Conservation (phyloP, 73 alveolate species). For the Paramecium sonneborni region DNA sequence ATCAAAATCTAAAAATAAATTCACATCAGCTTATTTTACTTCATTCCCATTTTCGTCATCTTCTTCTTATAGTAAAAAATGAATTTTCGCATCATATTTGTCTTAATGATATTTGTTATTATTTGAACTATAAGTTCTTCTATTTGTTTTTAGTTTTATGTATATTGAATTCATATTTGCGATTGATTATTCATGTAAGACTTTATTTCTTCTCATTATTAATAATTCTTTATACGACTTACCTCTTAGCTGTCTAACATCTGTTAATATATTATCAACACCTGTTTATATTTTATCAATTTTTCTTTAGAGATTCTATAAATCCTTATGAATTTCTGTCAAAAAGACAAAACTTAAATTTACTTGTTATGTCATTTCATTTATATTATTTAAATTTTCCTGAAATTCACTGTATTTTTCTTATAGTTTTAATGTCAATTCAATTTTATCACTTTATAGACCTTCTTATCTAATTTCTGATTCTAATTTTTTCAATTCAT, state of each 20-base stretch:
- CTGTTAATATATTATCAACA: background rate
- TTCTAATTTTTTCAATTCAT: no score
- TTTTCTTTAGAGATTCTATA: background rate
- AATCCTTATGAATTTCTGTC: background rate
- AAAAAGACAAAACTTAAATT: background rate
- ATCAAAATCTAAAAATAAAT: background rate
- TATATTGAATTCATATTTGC: background rate
- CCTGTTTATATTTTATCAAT: background rate
- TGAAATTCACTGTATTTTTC: background rate
- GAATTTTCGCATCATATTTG: background rate
- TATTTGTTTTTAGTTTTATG: background rate
- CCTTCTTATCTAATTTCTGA: no score
- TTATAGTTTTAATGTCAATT: background rate
- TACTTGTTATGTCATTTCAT: background rate
- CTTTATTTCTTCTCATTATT: background rate
- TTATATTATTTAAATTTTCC: background rate
- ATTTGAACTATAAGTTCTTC: background rate
- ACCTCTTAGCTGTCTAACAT: background rate
- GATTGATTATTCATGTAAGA: background rate
- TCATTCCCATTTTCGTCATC: background rate
- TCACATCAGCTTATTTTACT: background rate
- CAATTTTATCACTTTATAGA: no score
- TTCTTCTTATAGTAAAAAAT: background rate
- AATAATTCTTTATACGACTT: background rate
- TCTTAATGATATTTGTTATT: background rate